Conservation (phyloP, 441 rosid species). For the Gossypium trilobum region DNA sequence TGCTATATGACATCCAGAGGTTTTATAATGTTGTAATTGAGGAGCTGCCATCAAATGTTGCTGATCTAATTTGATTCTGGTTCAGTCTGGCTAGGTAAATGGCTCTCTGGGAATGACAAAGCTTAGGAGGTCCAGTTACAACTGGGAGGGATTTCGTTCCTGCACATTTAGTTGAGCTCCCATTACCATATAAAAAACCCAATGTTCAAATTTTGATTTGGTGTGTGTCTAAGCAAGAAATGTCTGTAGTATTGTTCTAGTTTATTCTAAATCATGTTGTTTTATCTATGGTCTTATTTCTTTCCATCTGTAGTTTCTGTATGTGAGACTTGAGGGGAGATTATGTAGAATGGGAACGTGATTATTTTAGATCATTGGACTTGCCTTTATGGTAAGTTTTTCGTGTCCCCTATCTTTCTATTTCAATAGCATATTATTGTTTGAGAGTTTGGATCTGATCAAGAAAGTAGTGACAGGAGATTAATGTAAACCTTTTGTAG, state of each 20-base stretch:
- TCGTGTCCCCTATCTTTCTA: neutral
- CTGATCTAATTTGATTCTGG: constrained; percentile 49
- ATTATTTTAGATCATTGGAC: neutral
- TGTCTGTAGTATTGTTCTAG: constrained; percentile 4
- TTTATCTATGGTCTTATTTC: neutral
- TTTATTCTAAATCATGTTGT: constrained; percentile 5
- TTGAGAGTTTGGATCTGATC: neutral
- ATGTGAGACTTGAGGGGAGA: neutral
- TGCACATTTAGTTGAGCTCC: constrained; percentile 8
- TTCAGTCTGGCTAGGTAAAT: constrained; percentile 10
- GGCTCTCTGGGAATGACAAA: constrained; percentile 4
- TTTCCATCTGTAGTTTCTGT: constrained; percentile 8
- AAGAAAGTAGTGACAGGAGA: neutral
- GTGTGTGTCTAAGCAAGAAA: neutral
- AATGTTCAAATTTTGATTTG: constrained; percentile 15
- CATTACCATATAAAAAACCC: constrained; percentile 8
- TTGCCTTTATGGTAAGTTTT: neutral
- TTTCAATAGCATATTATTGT: neutral
- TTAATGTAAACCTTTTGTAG: neutral
- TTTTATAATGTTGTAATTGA: constrained; percentile 59
- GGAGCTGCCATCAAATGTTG: constrained; percentile 65
- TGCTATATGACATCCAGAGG: constrained; percentile 72
- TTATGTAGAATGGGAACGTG: constrained; percentile 13
- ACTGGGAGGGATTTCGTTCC: neutral
- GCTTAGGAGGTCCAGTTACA: neutral